Evolutionary conservation across 179 eudicot genomes (phyloP).

Genomic region (Sideroxylon spinosum): DNA sequence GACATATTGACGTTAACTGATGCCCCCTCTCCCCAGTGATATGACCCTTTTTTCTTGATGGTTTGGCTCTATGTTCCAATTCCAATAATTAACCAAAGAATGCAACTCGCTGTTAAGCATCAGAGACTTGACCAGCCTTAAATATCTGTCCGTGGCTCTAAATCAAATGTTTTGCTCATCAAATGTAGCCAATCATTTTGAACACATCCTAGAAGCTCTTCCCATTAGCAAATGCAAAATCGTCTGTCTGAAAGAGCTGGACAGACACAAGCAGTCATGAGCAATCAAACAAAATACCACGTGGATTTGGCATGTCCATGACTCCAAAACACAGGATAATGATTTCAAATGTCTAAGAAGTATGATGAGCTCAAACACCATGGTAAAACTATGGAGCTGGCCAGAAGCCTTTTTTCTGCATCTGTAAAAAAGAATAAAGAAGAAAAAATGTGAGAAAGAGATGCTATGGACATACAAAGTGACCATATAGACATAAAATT

Average conservation of each 20-base stretch:
- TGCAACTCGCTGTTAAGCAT: background rate
- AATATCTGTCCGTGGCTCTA: background rate
- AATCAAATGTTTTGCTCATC: background rate
- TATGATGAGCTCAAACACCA: background rate
- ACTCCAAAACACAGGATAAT: too few species aligned
- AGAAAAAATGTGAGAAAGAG: background rate
- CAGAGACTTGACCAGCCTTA: background rate
- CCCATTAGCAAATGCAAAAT: background rate
- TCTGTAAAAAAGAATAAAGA: background rate
- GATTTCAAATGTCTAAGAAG: too few species aligned
- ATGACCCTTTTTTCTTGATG: background rate
- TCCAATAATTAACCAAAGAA: background rate
- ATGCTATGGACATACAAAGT: background rate
- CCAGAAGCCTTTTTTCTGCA: background rate
- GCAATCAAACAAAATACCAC: too few species aligned
- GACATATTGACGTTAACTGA: background rate
- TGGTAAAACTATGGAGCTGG: background rate
- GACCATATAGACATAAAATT: background rate
- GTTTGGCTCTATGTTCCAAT: background rate
- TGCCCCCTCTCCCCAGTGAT: background rate
- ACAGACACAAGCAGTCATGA: background rate
- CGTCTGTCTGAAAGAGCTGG: background rate
- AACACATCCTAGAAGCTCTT: background rate
- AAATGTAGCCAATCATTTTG: background rate
- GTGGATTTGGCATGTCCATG: too few species aligned